These are phyloP conservation scores for Tothia fuscella DNA, from an alignment of 2,329 filamentous ascomycete species.

Conservation along the genomic window DNA sequence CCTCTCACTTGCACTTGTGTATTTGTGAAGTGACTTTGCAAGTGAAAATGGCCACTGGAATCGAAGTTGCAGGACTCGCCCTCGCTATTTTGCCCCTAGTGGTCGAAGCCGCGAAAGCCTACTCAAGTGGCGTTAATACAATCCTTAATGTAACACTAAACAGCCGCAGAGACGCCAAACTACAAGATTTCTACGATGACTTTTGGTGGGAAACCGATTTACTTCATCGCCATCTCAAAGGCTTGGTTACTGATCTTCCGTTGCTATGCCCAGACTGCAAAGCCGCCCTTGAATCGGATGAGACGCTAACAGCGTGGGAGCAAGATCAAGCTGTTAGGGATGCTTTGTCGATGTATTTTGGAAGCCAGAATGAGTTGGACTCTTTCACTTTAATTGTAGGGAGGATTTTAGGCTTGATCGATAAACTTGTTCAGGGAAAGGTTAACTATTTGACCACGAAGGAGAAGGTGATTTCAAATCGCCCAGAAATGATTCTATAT, in stretches of 20 bases:
- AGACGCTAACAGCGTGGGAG: background rate
- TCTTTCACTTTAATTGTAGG: background rate
- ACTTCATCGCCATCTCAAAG: background rate
- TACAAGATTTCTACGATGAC: background rate
- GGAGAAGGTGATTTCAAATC: background rate
- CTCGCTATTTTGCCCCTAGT: background rate
- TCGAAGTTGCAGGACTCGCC: background rate
- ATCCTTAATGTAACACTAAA: background rate
- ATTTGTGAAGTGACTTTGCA: too few relatives aligned
- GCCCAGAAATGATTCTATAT: background rate
- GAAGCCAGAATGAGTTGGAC: background rate
- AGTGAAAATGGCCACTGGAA: background rate
- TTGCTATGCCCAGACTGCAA: too few relatives aligned
- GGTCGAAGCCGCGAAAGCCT: background rate
- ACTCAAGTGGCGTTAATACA: background rate
- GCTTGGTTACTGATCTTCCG: too few relatives aligned
- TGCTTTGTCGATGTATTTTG: background rate
- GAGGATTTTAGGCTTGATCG: background rate
- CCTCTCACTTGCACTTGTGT: too few relatives aligned
- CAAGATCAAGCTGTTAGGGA: background rate
- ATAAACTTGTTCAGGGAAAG: background rate
- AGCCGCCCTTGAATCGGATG: too few relatives aligned
- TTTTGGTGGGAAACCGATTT: background rate
- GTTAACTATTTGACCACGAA: background rate
- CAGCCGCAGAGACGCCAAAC: background rate